phyloP scores from a whole-genome alignment of 2,329 filamentous ascomycete species.

The Nannizziopsis barbatae region DNA sequence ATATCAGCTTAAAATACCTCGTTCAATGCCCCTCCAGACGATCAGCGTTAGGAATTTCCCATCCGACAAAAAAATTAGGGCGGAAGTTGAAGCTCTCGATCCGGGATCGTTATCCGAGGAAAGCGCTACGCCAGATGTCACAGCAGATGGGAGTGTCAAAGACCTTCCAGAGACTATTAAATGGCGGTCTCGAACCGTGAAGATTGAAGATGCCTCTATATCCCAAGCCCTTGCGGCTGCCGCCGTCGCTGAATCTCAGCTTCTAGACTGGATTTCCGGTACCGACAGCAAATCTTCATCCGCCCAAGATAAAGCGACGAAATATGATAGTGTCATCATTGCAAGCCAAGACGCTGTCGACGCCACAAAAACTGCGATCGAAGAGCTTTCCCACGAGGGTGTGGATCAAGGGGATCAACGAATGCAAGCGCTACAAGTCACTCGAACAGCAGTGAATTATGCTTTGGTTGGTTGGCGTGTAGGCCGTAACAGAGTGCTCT shows the following conservation, averaged over 20 bases:
- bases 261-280: conserved; percentile 40
- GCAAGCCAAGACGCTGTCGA: conserved; percentile 90
- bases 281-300: conserved; percentile 31
- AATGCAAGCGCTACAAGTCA: conserved; percentile 88
- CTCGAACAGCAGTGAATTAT: conserved; percentile 86
- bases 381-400: conserved; percentile 74
- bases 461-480: conserved; percentile 90
- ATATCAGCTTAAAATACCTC: conserved; percentile 78
- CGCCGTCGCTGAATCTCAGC: conserved; percentile 41
- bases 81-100: conserved; percentile 60
- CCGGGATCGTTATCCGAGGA: conserved; percentile 54
- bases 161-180: conserved; percentile 61
- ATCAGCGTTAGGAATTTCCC: conserved; percentile 74
- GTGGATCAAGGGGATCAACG: conserved; percentile 70
- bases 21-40: conserved; percentile 67
- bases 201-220: conserved; percentile 86
- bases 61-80: conserved; percentile 47
- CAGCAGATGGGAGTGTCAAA: conserved; percentile 33
- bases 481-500: conserved; percentile 79
- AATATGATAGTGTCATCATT: conserved; percentile 83
- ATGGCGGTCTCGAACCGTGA: conserved; percentile 77
- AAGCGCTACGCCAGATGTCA: conserved; percentile 39
- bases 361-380: conserved; percentile 83
- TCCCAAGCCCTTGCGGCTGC: conserved; percentile 70
- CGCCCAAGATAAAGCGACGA: conserved; percentile 58